Percentiles rank a stretch among this genome's conserved stretches.
phyloP scores from a whole-genome alignment of 1,139 yeast genomes.

The Oligophagozyma castellii region DNA sequence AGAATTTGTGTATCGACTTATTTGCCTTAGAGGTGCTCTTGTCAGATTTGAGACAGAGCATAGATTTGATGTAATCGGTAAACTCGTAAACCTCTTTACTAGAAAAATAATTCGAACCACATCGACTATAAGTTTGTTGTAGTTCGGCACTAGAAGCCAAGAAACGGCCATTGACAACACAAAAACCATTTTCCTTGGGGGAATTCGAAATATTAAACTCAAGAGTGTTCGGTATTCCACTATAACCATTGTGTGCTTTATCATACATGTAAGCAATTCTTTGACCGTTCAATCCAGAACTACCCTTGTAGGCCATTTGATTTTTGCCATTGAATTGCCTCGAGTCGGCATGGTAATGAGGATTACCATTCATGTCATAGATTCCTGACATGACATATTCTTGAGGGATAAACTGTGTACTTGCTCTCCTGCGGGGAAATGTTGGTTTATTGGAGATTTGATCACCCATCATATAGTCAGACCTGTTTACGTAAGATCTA shows the following conservation, averaged over 20 bases:
- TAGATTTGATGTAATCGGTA: conserved; percentile 13
- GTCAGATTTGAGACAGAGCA: conserved; percentile 4
- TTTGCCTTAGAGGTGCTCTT: conserved; percentile 1
- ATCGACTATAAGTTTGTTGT: conserved; percentile 16
- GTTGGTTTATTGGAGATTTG: too few relatives aligned
- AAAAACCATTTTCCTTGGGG: conserved; percentile 14
- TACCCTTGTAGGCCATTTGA: conserved; percentile 1
- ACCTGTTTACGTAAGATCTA: too few relatives aligned
- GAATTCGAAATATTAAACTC: too few relatives aligned
- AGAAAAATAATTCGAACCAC: conserved; percentile 23
- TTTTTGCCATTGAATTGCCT: neutral
- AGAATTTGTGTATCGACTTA: conserved; percentile 8
- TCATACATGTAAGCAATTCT: conserved; percentile 1
- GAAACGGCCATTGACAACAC: conserved; percentile 13
- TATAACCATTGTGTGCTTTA: too few relatives aligned
- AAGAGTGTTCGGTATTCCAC: too few relatives aligned
- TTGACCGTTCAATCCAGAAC: conserved; percentile 1
- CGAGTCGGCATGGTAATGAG: neutral
- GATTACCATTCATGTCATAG: conserved; percentile 1
- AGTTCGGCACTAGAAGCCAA: conserved; percentile 17
- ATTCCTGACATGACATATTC: too few relatives aligned
- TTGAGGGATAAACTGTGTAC: too few relatives aligned
- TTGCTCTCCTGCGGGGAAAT: too few relatives aligned
- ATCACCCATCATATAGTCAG: too few relatives aligned
- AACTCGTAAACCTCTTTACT: conserved; percentile 16